These are phyloP conservation scores for Alternaria brassicae DNA, from an alignment of 2,329 filamentous ascomycete genomes.

Conservation along the genomic window DNA sequence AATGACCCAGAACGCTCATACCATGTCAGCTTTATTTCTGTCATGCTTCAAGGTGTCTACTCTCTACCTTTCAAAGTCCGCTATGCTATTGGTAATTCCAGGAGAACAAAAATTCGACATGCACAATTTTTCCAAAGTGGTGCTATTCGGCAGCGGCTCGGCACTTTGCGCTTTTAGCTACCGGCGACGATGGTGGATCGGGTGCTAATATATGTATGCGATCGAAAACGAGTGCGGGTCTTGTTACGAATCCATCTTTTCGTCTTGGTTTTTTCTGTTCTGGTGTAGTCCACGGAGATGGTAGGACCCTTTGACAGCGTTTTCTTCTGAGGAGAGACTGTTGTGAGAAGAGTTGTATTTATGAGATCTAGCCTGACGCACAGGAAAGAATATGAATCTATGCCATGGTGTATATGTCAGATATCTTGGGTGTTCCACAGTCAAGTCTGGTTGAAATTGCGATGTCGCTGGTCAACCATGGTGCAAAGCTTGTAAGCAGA, in stretches of 20 bases:
- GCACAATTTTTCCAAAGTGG: constrained; percentile 22
- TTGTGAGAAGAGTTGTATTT: not conserved
- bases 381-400: not conserved
- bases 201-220: not conserved
- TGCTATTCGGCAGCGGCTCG: constrained; percentile 24
- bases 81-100: not conserved
- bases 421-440: not conserved
- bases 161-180: constrained; percentile 23
- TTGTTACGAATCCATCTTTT: not conserved
- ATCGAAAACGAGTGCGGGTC: not conserved
- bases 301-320: not conserved
- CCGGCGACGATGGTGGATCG: constrained; percentile 15
- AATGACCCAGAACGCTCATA: constrained; percentile 15
- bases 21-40: constrained; percentile 16
- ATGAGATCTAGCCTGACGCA: not conserved
- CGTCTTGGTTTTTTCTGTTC: not conserved
- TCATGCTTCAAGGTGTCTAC: constrained; percentile 3
- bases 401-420: not conserved
- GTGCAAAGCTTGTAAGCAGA: not conserved
- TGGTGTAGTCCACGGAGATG: not conserved
- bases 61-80: constrained; percentile 11
- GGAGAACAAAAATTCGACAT: constrained; percentile 5
- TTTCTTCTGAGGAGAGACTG: not conserved
- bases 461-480: not conserved
- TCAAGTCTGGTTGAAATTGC: not conserved